Evolutionary conservation across 1,284 basidiomycete genomes (phyloP), one percentile per base, ranked within the genome.

Genomic region (Pisolithus thermaeus): DNA sequence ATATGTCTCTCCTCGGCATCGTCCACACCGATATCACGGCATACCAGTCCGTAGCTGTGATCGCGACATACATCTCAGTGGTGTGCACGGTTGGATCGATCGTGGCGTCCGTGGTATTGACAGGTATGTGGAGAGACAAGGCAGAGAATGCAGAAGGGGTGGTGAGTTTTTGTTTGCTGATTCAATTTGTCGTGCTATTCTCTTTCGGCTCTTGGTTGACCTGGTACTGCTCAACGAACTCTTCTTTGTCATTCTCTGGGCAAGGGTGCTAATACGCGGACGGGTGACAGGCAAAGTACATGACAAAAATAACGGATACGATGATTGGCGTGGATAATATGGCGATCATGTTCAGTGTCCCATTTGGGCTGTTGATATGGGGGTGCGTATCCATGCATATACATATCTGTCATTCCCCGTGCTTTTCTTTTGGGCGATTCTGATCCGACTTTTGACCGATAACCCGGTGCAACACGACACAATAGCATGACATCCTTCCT

Each of bases 361-460:
- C 61, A 3, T 64, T 58, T 43, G 61, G 58, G 16, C 45, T 63
- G 7, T 53, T 64, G 11, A 57, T 63, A 52, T 61, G 61, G 61
- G 56, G 54, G 60, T 61, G 49, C 23, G 60, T 56, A 18, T 7
- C 14, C 16, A 40, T 8, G 8, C 16, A 32, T 39, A n/a, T n/a
- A 9, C 11, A n/a, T 20, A 27, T 32, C 18, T 20, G 18, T 20
- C 18, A 20, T 20, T 20, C 18, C 18, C 18, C 18, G 3, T 30
- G 12, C 39, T 7, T 25, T 27, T 39, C 28, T 16, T 37, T 6
- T 30, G 20, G 3, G 25, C 2, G 6, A 35, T 14, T 36, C 35
- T 35, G 8, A 50, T 14, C 1, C 12, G 1, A 20, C 18, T 20
- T 20, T 20, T 20, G 18, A 20, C 18, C 18, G 1, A 43, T 18